Evolutionary conservation across 495 filamentous ascomycete species (phyloP).

Genomic region (Penicillium atrosanguineum): DNA sequence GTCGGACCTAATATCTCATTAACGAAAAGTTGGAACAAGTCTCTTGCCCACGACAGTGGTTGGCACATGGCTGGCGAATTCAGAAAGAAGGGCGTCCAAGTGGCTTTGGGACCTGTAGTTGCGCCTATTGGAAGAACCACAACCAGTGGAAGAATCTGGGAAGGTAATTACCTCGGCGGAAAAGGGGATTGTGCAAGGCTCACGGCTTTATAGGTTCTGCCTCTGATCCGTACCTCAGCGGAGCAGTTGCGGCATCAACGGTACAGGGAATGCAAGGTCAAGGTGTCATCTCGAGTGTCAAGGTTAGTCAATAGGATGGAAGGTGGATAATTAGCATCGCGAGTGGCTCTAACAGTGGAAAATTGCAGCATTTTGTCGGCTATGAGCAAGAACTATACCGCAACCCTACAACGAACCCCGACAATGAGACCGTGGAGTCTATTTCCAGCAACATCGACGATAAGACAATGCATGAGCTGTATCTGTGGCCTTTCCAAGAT

Average conservation of each 20-base stretch:
- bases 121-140: slow-evolving; percentile 69
- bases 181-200: too few species aligned
- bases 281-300: slow-evolving; percentile 27
- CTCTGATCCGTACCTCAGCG: slow-evolving; percentile 50
- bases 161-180: slow-evolving; percentile 50
- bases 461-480: slow-evolving; percentile 67
- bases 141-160: slow-evolving; percentile 74
- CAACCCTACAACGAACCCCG: slow-evolving; percentile 12
- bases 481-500: slow-evolving; percentile 67
- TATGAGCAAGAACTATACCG: slow-evolving; percentile 63
- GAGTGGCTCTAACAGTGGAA: neutral
- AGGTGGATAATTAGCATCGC: too few species aligned
- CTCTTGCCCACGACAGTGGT: slow-evolving; percentile 58
- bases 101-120: slow-evolving; percentile 61
- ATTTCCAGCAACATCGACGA: slow-evolving; percentile 65
- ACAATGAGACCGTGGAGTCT: slow-evolving; percentile 38
- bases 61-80: slow-evolving; percentile 52
- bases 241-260: slow-evolving; percentile 48
- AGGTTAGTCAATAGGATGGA: slow-evolving; percentile 5
- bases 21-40: slow-evolving; percentile 41
- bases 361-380: slow-evolving; percentile 53
- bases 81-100: slow-evolving; percentile 50
- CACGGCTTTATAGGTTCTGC: slow-evolving; percentile 15
- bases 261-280: slow-evolving; percentile 51
- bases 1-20: neutral